Base-by-base conservation (phyloP, 2,329 filamentous ascomycete species). In the Trichoderma pleuroti region DNA sequence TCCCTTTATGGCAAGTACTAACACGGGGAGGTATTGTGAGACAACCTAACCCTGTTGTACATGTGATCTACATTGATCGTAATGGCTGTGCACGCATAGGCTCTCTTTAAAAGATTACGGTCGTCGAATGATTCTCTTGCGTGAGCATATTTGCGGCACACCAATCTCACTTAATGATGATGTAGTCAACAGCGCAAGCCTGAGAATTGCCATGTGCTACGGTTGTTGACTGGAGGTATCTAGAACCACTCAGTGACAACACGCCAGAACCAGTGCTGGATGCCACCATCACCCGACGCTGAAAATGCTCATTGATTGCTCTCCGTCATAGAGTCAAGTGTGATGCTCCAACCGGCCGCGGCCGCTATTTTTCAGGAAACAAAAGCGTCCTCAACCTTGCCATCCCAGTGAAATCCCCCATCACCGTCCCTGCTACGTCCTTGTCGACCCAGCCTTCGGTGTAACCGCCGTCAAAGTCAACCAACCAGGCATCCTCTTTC, bases 291-390 rank as follows among this genome's bases (percentile, higher is more conserved):
- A 1, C 4, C 9, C 16, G 39, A n/a, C 39, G 39, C 39, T 4
- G 4, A 1, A 42, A 5, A 42, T 4, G 4, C 16, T 42, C 39
- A 4, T 42, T 8, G 10, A 42, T 42, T 42, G 39, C 39, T 42
- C 1, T 42, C 16, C n/a, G 39, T 42, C 9, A 42, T 8, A 1
- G 36, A 18, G 8, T 2, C 18, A 42, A 42, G 39, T 4, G 16
- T n/a, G 4, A 10, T 42, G 9, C n/a, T 42, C 0, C 18, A 42
- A n/a, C 2, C 39, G 39, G 8, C 0, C 39, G n/a, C 2, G 4
- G 1, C 39, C 39, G 18, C 36, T 42, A 42, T 10, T 42, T 42
- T n/a, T 16, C 8, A 42, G 46, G 21, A 21, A 52, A 52, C 21
- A 52, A 14, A 52, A 52, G 21, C 2, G n/a, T 14, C 11, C n/a